Base-by-base conservation (phyloP, 805 yeast species). In the Suhomyces sp. region DNA sequence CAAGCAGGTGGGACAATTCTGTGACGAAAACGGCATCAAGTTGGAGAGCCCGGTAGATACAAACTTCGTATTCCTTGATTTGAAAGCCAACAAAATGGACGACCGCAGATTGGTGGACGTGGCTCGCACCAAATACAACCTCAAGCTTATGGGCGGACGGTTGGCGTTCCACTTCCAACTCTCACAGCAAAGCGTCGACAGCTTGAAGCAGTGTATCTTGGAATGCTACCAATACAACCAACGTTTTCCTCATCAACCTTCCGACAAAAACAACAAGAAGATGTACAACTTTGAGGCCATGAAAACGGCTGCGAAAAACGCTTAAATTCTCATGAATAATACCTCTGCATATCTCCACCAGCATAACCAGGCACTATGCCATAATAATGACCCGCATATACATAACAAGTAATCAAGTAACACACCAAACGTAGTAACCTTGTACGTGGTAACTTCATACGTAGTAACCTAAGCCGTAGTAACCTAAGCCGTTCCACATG, bases 11-110 rank as follows among this genome's bases (percentile, higher is more conserved):
- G 87, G 82, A 22, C 66, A 72, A 5, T 81, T 82, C 63, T 84
- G 88, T 62, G 61, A 66, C 45, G 67, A 70, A 36, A 62, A 82
- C 47, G 86, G 85, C 9, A 80, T 88, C 52, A 69, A 74, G 27
- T 71, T 88, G 55, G 86, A 82, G 63, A 75, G 81, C n/a, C 97
- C 97, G 2, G 87, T 84, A 3, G 85, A 91, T 56, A 87, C 97
- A 10, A 90, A 86, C 66, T 90, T 92, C 68, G 91, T 92, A 44
- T 89, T 89, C 63, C 62, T 89, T 49, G 93, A 91, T 65, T 69
- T 83, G 53, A 62, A 58, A 54, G 68, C 68, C 38, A 81, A 80
- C 58, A 74, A 74, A 49, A 80, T 90, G 68, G 82, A 86, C 63
- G 83, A 85, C 26, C 78, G 70, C 17, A 74, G 76, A 29, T 70